Base-by-base conservation (phyloP, 805 yeast genomes). In the Debaryomyces castellii region DNA sequence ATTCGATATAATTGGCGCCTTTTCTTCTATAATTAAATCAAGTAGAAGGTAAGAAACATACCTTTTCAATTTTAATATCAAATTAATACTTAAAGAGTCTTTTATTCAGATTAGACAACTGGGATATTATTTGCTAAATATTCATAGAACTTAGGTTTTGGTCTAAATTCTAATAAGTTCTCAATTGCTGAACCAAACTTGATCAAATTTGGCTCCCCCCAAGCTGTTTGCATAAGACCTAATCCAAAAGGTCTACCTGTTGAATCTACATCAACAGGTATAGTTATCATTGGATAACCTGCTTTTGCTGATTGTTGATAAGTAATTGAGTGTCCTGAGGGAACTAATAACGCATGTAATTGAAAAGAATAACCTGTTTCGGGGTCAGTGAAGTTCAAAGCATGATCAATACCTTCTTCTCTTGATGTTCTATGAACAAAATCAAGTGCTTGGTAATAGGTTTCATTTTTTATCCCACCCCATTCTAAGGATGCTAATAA, bases 281-380 rank as follows among this genome's bases (percentile, higher is more conserved):
- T 40, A 2, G 62, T 59, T 11, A 60, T 46, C 54, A 57, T 52
- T 4, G 65, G 65, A 43, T 60, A 60, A 10, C 60, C 65, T 9
- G 65, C 63, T 47, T 57, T 58, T 5, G 63, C 65, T 24, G 65
- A 60, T 44, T 59, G 65, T 35, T 59, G 63, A 43, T 58, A 59
- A 16, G 58, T 51, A 40, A 60, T 58, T 6, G 58, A 41, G 16
- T 49, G 41, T 5, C 58, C 55, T 18, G 43, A 54, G 9, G 37
- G 37, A 9, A 14, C 37, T 16, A 8, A 17, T 17, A 33, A 33
- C 6, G 18, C 59, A 43, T 60, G 64, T 23, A 60, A 44, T 40
- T 52, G 48, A 46, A 52, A 55, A 46, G 52, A 57, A 41, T 59
- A 60, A 12, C 58, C 59, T 1, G 57, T 56, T 2, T 24, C 27